These are phyloP conservation scores for Aureobasidium sp. DNA, from an alignment of 2,329 filamentous ascomycete genomes.

Conservation along the genomic window DNA sequence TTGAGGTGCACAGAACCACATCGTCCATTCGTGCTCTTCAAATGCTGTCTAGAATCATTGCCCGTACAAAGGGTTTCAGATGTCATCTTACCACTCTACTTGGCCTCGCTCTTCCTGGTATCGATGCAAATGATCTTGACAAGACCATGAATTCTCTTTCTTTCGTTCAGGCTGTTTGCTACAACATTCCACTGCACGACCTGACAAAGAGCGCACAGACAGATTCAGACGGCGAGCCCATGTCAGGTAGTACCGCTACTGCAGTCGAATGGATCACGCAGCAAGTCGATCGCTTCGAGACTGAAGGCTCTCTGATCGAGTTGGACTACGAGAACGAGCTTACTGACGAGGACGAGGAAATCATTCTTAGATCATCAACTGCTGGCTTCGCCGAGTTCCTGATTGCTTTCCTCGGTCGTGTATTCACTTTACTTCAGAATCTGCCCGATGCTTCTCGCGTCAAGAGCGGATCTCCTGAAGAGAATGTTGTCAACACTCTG, in stretches of 20 bases:
- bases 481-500: slow-evolving; percentile 92
- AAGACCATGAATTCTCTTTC: slow-evolving; percentile 93
- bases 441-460: slow-evolving; percentile 83
- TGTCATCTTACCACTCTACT: slow-evolving; percentile 92
- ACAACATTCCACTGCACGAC: slow-evolving; percentile 88
- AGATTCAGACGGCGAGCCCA: slow-evolving; percentile 23
- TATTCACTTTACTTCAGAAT: slow-evolving; percentile 93
- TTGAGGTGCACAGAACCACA: slow-evolving; percentile 93
- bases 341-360: slow-evolving; percentile 75
- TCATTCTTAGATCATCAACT: slow-evolving; percentile 86
- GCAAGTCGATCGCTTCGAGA: slow-evolving; percentile 90
- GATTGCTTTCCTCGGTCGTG: slow-evolving; percentile 79
- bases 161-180: slow-evolving; percentile 91
- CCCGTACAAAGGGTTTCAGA: slow-evolving; percentile 87
- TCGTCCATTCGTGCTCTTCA: slow-evolving; percentile 88
- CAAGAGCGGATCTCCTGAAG: slow-evolving; percentile 84
- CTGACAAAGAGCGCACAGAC: slow-evolving; percentile 51
- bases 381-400: slow-evolving; percentile 91
- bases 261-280: slow-evolving; percentile 90
- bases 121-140: slow-evolving; percentile 93
- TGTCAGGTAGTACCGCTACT: slow-evolving; percentile 39
- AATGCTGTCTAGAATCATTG: slow-evolving; percentile 84
- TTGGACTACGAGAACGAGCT: slow-evolving; percentile 79
- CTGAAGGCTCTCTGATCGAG: slow-evolving; percentile 72
- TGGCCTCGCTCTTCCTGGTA: slow-evolving; percentile 86